These are phyloP conservation scores for Takakia lepidozioides DNA, from an alignment of 225 moss, liverwort and hornwort species.

Conservation along the genomic window DNA sequence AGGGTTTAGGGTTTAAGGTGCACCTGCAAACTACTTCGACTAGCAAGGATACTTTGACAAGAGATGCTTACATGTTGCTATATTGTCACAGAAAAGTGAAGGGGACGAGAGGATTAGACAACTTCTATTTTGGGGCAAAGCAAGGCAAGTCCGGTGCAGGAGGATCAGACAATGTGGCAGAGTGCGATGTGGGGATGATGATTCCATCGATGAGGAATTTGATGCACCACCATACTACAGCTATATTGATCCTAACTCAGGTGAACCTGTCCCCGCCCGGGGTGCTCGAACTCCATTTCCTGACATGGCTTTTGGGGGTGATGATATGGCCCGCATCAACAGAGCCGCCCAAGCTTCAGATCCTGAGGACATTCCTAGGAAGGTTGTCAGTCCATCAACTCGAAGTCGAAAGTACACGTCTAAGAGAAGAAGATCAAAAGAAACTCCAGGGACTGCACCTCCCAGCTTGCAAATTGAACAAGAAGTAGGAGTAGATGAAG, in stretches of 20 bases:
- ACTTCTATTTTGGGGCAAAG: too few species aligned
- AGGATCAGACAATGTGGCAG: constrained; percentile 1
- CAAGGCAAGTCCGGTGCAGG: too few species aligned
- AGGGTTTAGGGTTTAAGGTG: too few species aligned
- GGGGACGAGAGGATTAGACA: too few species aligned
- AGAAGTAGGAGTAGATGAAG: constrained; percentile 33
- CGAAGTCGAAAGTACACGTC: constrained; percentile 16
- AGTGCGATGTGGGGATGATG: constrained; percentile 52
- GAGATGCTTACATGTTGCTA: too few species aligned
- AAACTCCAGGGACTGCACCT: constrained; percentile 8
- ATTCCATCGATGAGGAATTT: constrained; percentile 44
- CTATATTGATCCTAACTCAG: constrained; percentile 71
- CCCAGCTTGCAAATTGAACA: too few species aligned
- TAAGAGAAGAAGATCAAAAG: constrained; percentile 28
- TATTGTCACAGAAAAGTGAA: too few species aligned
- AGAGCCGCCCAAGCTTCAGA: constrained; percentile 40
- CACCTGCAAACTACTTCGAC: too few species aligned
- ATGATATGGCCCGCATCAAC: constrained; percentile 57
- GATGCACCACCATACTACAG: constrained; percentile 53
- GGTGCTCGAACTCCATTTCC: constrained; percentile 75
- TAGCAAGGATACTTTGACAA: too few species aligned
- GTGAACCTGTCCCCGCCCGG: constrained; percentile 68
- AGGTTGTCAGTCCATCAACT: constrained; percentile 3
- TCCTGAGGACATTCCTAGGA: constrained; percentile 15
- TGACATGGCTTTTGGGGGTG: constrained; percentile 56